Evolutionary conservation across 2,329 filamentous ascomycete genomes (phyloP), one percentile per base, ranked within the genome.

Genomic region (Colletotrichum abscissum): DNA sequence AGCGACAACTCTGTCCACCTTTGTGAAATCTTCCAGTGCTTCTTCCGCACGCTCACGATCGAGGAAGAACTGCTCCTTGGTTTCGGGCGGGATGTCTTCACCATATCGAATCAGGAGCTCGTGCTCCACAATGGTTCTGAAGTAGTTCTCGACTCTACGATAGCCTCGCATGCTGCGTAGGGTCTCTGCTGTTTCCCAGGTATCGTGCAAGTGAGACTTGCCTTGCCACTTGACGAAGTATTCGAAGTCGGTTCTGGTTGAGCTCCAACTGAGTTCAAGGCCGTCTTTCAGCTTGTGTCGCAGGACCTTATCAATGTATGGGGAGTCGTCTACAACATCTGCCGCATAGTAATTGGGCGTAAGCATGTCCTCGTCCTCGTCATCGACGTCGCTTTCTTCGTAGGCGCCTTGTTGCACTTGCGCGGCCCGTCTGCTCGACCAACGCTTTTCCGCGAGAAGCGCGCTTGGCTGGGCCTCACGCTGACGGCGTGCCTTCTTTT

Each of bases 201-300:
- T 97, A 69, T 97, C 94, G 85, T 99, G 97, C 77, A 97, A 92
- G 81, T 99, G 95, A 12, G 97, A 97, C 83, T 95, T 94, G 76
- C 93, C 94, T 83, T 98, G 94, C 97, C 97, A 99, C 85, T 99
- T 99, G 83, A 99, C 95, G 83, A 92, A 90, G 78, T 88, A 99
- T 79, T 98, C 95, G 78, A 97, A 98, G 80, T 98, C 94, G 66
- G 95, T 90, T 77, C 89, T 88, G 28, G 83, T 87, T 2, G 88
- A 81, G 60, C 94, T 92, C 68, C 86, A 85, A 16, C 87, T 83
- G 70, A 91, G 82, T 74, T 90, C 90, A 59, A 89, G 84, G 19
- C 89, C 94, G 42, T 94, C 92, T 81, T 92, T 94, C 49, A 94
- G 86, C 62, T 93, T 92, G 82, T 98, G 95, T 76, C 97, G 94